Conservation (phyloP, 202 grass and related monocot species). For the Setaria viridis region DNA sequence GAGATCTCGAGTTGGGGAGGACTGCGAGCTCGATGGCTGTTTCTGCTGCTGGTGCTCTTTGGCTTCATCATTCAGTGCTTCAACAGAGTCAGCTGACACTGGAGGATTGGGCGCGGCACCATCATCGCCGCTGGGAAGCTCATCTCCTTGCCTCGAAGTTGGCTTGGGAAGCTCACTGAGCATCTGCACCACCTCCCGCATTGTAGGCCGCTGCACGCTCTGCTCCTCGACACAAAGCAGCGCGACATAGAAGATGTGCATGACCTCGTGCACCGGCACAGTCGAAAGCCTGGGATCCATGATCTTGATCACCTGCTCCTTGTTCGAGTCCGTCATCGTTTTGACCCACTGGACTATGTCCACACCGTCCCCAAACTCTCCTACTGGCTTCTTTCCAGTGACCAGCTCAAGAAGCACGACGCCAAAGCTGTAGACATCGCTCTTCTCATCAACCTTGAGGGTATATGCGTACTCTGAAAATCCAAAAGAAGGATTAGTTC, state of each 20-base stretch:
- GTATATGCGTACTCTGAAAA: constrained; percentile 96
- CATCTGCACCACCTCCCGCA: constrained; percentile 98
- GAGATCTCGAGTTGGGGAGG: constrained; percentile 55
- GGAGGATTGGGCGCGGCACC: neutral
- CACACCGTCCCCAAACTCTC: constrained; percentile 92
- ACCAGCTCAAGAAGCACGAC: constrained; percentile 93
- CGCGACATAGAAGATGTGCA: constrained; percentile 88
- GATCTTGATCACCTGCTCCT: constrained; percentile 79
- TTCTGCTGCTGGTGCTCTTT: constrained; percentile 41
- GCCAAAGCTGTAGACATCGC: constrained; percentile 96
- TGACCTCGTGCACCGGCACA: constrained; percentile 72
- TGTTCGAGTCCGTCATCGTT: constrained; percentile 66
- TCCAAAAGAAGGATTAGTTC: neutral
- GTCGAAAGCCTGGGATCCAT: constrained; percentile 79
- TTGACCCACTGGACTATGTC: constrained; percentile 99
- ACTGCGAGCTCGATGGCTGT: constrained; percentile 15
- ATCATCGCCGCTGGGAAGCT: constrained; percentile 37
- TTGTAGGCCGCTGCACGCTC: constrained; percentile 90
- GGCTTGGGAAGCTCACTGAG: constrained; percentile 75
- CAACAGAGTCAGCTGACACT: constrained; percentile 1
- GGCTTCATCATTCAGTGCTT: constrained; percentile 37
- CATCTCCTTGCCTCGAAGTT: constrained; percentile 40
- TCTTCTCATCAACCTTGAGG: constrained; percentile 97
- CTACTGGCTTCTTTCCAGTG: constrained; percentile 84
- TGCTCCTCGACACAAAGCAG: constrained; percentile 96